phyloP scores from a whole-genome alignment of 2,329 filamentous ascomycete species.

The Fusarium camptoceras region DNA sequence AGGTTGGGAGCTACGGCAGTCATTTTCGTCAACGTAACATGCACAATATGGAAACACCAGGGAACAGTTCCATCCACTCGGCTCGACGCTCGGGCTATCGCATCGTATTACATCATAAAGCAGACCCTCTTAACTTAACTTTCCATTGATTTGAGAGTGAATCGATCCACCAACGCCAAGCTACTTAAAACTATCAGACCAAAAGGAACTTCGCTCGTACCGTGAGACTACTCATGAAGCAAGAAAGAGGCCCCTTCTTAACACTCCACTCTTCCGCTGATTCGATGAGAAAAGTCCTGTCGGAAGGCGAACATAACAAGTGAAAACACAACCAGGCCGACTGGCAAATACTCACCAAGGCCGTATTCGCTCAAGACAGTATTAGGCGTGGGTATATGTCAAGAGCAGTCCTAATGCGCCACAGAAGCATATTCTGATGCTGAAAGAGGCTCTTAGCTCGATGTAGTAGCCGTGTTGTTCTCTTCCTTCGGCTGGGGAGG shows the following conservation, averaged over 20 bases:
- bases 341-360: constrained; percentile 4
- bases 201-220: constrained; percentile 21
- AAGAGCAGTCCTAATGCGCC: constrained; percentile 21
- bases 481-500: constrained; percentile 56
- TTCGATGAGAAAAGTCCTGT: constrained; percentile 12
- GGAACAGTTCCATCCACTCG: constrained; percentile 19
- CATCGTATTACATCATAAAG: constrained; percentile 31
- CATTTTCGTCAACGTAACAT: not conserved
- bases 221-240: constrained; percentile 31
- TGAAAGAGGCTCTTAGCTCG: constrained; percentile 46
- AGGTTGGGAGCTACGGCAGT: not conserved
- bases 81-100: constrained; percentile 39
- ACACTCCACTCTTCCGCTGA: constrained; percentile 13
- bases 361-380: constrained; percentile 5
- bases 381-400: constrained; percentile 44
- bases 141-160: constrained; percentile 28
- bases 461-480: constrained; percentile 40
- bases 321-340: constrained; percentile 26
- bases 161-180: constrained; percentile 47
- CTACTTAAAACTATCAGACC: constrained; percentile 41
- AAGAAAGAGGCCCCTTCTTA: constrained; percentile 12
- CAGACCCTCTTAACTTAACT: constrained; percentile 21
- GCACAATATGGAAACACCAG: not conserved
- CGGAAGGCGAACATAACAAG: constrained; percentile 10
- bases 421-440: constrained; percentile 27